Evolutionary conservation across 441 rosid genomes (phyloP), one percentile per base, ranked within the genome.

Genomic region (Erodium texanum): DNA sequence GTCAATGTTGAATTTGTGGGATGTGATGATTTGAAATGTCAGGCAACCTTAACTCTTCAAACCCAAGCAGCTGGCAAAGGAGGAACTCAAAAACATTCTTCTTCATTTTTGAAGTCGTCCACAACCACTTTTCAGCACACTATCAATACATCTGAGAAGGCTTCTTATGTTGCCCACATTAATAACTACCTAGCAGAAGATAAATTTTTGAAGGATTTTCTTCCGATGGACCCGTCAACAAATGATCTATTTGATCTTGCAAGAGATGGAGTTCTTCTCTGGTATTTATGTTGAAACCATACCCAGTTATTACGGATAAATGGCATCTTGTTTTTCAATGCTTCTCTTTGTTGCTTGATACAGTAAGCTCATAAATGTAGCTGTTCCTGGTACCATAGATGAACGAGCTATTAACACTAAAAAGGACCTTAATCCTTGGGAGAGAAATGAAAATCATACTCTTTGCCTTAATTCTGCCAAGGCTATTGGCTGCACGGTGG

Each of bases 401-500:
- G 99, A 95, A 78, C 77, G 99, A 69, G 98, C 99, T 71, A 89
- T 95, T 65, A 95, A 95, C 86, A 92, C 90, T 43, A 95, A 95
- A 80, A 70, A 71, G 68, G 79, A 65, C 52, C 89, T 92, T 18
- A 95, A 95, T 69, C 98, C 98, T 9, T 95, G 99, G 99, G 99
- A 95, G 74, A 89, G 95, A 78, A 92, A 92, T 79, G 98, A 95
- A 77, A 95, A 95, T 68, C 99, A 92, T 75, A 92, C 96, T 36
- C 95, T 95, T 45, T 87, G 96, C 76, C 99, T 95, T 59, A 95
- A 95, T 77, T 95, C 99, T 74, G 96, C 98, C 50, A 95, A 95
- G 79, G 99, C 99, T 64, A 95, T 95, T 75, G 99, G 99, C 34
- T 92, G 99, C 78, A 95, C 98, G 0, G 98, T 95, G 70, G 99